Conservation (phyloP, 192 early-diverging fungal species). For the Haplosporangium gracile region DNA sequence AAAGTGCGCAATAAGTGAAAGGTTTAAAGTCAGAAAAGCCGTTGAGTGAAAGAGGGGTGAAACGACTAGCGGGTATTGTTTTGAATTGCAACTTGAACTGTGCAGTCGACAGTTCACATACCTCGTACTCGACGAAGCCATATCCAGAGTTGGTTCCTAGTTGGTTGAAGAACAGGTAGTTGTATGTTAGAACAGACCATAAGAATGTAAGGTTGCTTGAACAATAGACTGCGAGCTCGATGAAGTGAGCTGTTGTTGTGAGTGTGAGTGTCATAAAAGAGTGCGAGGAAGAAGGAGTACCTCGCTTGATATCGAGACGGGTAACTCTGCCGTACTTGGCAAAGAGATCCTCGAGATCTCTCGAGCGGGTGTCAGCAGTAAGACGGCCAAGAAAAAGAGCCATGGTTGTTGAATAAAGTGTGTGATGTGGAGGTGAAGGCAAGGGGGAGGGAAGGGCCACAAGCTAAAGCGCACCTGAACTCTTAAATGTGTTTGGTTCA, state of each 20-base stretch:
- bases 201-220: neutral
- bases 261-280: neutral
- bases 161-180: neutral
- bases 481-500: neutral
- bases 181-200: neutral
- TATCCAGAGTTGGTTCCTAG: conserved; percentile 59
- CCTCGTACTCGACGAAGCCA: conserved; percentile 67
- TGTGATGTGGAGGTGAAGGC: neutral
- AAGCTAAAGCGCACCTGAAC: neutral
- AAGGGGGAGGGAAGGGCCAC: neutral
- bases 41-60: neutral
- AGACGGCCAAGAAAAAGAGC: conserved; percentile 64
- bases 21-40: neutral
- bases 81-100: neutral
- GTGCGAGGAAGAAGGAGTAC: conserved; percentile 16
- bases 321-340: conserved; percentile 67
- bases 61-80: neutral
- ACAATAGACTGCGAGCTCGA: neutral
- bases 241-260: too few relatives aligned
- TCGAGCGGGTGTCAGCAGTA: conserved; percentile 59
- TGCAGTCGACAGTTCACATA: neutral
- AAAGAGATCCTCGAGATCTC: conserved; percentile 71
- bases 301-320: conserved; percentile 68
- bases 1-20: neutral
- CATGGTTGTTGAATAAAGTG: conserved; percentile 40